These are phyloP conservation scores for Mucor racemosus DNA, from an alignment of 371 early-diverging fungal genomes.

Conservation along the genomic window DNA sequence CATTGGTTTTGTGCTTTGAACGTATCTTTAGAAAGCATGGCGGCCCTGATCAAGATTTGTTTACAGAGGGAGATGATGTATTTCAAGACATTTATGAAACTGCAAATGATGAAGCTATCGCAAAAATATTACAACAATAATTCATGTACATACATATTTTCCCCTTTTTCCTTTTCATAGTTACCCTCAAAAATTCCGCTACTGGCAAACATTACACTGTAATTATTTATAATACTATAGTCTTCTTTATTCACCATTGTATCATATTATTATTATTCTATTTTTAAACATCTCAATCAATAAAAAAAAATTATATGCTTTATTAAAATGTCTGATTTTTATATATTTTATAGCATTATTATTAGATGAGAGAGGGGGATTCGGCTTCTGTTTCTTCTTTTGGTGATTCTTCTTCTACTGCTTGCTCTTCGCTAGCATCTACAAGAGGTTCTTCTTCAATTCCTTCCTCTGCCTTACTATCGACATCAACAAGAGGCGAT, in stretches of 20 bases:
- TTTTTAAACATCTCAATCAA: neutral
- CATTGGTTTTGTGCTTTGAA: conserved; percentile 70
- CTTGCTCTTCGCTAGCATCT: conserved; percentile 14
- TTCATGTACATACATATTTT: neutral
- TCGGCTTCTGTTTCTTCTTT: conserved; percentile 9
- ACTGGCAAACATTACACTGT: neutral
- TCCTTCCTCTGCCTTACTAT: conserved; percentile 14
- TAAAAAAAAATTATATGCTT: neutral
- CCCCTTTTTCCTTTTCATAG: no score
- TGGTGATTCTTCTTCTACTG: conserved; percentile 1
- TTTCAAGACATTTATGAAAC: conserved; percentile 41
- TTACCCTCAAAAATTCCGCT: neutral
- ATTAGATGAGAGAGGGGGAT: conserved; percentile 18
- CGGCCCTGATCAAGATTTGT: conserved; percentile 37
- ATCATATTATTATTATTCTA: neutral
- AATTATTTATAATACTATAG: neutral
- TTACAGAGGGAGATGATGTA: conserved; percentile 27
- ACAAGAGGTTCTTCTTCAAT: conserved; percentile 10
- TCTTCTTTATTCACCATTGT: neutral
- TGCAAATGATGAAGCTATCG: conserved; percentile 26
- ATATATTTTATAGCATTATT: conserved; percentile 2
- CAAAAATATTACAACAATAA: conserved; percentile 2
- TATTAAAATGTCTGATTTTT: conserved; percentile 5
- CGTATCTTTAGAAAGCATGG: conserved; percentile 59
- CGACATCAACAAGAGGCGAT: conserved; percentile 24